These are phyloP conservation scores for Ceratocystis alfenasii DNA, from an alignment of 2,329 filamentous ascomycete species.

Conservation along the genomic window DNA sequence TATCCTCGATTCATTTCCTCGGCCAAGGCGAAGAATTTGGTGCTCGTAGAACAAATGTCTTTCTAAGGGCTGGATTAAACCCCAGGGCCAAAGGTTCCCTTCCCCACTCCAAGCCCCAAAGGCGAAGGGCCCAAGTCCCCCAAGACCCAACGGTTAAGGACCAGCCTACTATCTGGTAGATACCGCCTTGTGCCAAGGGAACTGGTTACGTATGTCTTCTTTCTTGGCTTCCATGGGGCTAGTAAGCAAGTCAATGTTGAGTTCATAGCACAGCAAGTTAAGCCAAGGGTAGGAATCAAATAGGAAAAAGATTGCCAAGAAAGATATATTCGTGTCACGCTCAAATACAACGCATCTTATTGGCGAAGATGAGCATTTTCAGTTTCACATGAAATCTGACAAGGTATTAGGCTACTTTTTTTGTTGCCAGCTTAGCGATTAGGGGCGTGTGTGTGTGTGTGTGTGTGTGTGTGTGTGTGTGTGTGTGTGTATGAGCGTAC, in stretches of 20 bases:
- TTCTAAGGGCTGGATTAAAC: background rate
- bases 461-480: too few relatives aligned
- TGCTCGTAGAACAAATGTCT: background rate
- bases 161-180: background rate
- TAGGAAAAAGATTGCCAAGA: background rate
- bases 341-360: slow-evolving; percentile 6
- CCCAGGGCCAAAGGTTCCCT: background rate
- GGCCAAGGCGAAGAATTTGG: background rate
- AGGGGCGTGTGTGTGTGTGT: too few relatives aligned
- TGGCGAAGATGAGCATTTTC: background rate
- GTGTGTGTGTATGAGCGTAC: too few relatives aligned
- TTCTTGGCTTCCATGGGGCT: background rate
- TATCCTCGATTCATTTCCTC: background rate
- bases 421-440: too few relatives aligned
- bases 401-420: background rate
- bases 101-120: background rate
- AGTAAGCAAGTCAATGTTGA: background rate
- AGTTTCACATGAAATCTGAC: background rate
- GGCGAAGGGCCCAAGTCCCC: too few relatives aligned
- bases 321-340: background rate
- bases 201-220: slow-evolving; percentile 2
- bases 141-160: background rate
- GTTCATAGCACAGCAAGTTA: background rate
- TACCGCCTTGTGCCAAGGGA: slow-evolving; percentile 8
- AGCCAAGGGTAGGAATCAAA: background rate